Conservation (phyloP, 1,284 basidiomycete species). For the Cutaneotrichosporon mucoides region DNA sequence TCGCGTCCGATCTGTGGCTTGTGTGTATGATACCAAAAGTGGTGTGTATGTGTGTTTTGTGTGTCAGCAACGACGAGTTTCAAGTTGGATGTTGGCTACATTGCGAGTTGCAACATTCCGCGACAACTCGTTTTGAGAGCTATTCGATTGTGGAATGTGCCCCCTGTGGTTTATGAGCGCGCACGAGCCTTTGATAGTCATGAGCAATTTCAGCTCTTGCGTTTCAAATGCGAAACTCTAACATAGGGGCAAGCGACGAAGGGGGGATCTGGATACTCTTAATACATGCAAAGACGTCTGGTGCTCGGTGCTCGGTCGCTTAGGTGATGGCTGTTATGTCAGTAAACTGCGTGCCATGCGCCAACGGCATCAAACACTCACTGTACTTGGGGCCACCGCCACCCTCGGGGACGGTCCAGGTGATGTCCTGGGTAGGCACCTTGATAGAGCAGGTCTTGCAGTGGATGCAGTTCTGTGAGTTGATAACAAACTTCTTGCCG, state of each 20-base stretch:
- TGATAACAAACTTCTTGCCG: conserved; percentile 91
- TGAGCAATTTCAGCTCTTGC: no score
- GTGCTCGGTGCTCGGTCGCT: background rate
- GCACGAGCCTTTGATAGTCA: no score
- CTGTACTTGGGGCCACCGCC: conserved; percentile 91
- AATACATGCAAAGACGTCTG: conserved; percentile 1
- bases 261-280: conserved; percentile 1
- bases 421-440: conserved; percentile 84
- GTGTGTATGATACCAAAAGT: no score
- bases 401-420: conserved; percentile 84
- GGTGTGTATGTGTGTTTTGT: no score
- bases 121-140: no score
- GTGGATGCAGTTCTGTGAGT: conserved; percentile 66
- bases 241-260: background rate
- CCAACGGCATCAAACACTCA: conserved; percentile 48
- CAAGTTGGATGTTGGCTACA: no score
- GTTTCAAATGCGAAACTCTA: background rate
- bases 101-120: no score
- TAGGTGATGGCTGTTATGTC: conserved; percentile 1
- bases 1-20: no score
- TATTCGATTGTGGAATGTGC: no score
- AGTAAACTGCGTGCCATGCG: no score
- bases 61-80: no score
- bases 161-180: no score
- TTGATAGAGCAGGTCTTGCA: conserved; percentile 95